These are phyloP conservation scores for Xanthoconium separans DNA, from an alignment of 1,284 basidiomycete genomes.

Conservation along the genomic window DNA sequence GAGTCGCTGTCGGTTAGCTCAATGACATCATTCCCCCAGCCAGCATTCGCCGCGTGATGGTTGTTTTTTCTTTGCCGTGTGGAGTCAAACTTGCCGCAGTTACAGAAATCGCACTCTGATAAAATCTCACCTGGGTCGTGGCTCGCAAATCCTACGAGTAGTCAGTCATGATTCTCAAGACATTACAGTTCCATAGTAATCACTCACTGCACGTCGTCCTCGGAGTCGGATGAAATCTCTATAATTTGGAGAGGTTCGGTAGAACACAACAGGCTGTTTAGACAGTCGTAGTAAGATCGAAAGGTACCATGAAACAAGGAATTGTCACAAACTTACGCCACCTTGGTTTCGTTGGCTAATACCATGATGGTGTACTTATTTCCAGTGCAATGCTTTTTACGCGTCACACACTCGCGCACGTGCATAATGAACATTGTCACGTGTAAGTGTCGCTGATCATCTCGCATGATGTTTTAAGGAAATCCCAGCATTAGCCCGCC, in stretches of 20 bases:
- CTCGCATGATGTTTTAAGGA: too few species aligned
- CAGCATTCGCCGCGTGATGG: background rate
- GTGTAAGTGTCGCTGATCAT: constrained; percentile 9
- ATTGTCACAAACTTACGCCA: constrained; percentile 11
- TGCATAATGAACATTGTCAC: constrained; percentile 15
- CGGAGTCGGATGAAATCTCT: constrained; percentile 53
- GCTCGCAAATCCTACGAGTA: constrained; percentile 11
- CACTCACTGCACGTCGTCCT: constrained; percentile 36
- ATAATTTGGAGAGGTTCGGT: constrained; percentile 38
- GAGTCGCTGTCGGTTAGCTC: constrained; percentile 35
- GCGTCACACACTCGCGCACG: constrained; percentile 10
- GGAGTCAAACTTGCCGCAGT: constrained; percentile 7
- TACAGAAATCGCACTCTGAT: background rate
- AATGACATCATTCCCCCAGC: constrained; percentile 22
- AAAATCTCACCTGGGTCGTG: constrained; percentile 13
- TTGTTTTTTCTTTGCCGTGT: background rate
- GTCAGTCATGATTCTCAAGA: background rate
- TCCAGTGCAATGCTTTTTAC: background rate
- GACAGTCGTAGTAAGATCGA: background rate
- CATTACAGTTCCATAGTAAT: background rate
- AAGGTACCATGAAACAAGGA: background rate
- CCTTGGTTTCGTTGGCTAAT: constrained; percentile 1
- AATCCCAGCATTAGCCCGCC: constrained; percentile 44
- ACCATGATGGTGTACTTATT: constrained; percentile 4
- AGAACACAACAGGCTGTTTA: background rate